Base-by-base conservation (phyloP, 2,329 filamentous ascomycete genomes). In the Aspergillus tubingensis region DNA sequence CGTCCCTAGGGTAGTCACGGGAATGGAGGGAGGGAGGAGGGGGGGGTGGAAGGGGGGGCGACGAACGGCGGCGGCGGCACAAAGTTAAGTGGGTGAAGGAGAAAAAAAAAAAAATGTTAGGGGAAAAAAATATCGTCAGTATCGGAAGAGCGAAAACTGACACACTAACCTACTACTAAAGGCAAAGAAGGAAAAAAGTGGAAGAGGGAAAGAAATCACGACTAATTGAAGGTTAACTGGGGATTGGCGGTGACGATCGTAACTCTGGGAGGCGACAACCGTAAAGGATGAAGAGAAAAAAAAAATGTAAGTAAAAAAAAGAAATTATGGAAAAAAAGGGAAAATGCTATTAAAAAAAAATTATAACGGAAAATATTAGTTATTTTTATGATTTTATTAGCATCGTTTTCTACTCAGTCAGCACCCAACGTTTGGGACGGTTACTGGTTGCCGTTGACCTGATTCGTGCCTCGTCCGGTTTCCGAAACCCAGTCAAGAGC, bases 191-290 rank as follows among this genome's bases (percentile, higher is more conserved):
- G 39, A 55, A 38, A 59, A 32, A 54, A 54, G 47, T 54, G 60
- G 47, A 62, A 62, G 60, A 59, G 52, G 52, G 59, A 60, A 59
- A 62, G 57, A 54, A 58, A 54, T 51, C 54, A 53, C 60, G 52
- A 61, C 56, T 61, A 55, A 62, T 64, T 58, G 50, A 53, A 64
- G 55, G 54, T 66, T 55, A 55, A 55, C 39, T 65, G 57, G 57
- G 56, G 58, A 57, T 60, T 62, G 60, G 62, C 64, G 62, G 64
- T 66, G 67, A 65, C 65, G 65, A 68, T 68, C 67, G 32, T 60
- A 60, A 64, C 67, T 68, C 65, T 57, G 60, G 62, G 64, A 66
- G 67, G 67, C 58, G 61, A 66, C 60, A 60, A 63, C 54, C 47
- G 8, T 10, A 54, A 49, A 30, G 27, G 25, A 39, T 44, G 55